Conservation (phyloP, 441 rosid genomes). For the California macrophylla region DNA sequence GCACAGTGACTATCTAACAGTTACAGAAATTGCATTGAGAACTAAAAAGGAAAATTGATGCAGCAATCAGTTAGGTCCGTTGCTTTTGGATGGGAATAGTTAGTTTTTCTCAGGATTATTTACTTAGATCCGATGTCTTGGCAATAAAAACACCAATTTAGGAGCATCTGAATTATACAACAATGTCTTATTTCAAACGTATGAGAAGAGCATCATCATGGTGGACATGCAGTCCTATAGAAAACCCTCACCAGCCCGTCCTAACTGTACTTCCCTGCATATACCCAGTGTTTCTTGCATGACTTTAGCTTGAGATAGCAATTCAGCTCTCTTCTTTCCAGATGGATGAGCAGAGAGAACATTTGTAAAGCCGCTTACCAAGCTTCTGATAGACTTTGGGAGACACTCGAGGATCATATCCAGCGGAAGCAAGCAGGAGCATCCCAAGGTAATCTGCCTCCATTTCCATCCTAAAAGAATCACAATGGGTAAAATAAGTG, state of each 20-base stretch:
- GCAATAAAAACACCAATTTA: neutral
- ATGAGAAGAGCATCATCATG: too few relatives aligned
- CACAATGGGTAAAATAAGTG: neutral
- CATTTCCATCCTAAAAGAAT: constrained; percentile 52
- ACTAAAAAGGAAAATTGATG: neutral
- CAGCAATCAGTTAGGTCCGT: neutral
- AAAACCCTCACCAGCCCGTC: constrained; percentile 70
- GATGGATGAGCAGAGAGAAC: constrained; percentile 91
- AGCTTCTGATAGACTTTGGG: constrained; percentile 71
- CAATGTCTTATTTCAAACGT: neutral
- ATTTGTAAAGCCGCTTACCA: constrained; percentile 40
- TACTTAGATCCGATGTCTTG: neutral
- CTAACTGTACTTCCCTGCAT: constrained; percentile 51
- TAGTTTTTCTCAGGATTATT: neutral
- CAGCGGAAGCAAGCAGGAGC: constrained; percentile 72
- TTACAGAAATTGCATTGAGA: neutral
- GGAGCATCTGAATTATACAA: neutral
- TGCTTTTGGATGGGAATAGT: neutral
- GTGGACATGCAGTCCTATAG: too few relatives aligned
- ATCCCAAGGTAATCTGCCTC: constrained; percentile 78
- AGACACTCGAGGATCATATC: constrained; percentile 83
- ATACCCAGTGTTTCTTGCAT: constrained; percentile 80
- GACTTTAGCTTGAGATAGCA: constrained; percentile 66
- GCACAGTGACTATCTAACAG: too few relatives aligned
- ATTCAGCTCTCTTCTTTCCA: constrained; percentile 65